Percentiles rank a stretch among this genome's conserved stretches.
phyloP scores from a whole-genome alignment of 108 stramenopile genomes.

The Schizochytrium sp. region DNA sequence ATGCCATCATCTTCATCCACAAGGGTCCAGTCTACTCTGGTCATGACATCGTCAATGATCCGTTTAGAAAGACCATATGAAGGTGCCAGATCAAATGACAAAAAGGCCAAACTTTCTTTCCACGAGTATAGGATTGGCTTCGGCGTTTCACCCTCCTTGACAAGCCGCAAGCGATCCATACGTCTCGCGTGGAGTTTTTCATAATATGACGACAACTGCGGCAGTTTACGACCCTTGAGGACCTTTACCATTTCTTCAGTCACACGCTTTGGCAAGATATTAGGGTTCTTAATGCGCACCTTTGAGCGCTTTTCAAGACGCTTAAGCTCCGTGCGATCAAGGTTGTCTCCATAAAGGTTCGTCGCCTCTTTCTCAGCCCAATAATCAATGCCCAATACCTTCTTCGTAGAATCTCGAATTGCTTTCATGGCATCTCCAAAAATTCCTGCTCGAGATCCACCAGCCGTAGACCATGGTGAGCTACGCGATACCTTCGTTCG shows the following conservation, averaged over 20 bases:
- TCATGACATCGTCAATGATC: not conserved
- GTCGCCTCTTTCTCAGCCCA: not conserved
- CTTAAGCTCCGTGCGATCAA: not conserved
- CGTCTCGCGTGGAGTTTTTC: not conserved
- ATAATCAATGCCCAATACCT: no score
- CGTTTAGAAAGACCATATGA: constrained; percentile 13
- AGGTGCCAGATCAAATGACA: constrained; percentile 31
- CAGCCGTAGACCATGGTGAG: no score
- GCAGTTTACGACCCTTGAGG: constrained; percentile 9
- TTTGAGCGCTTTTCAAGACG: not conserved
- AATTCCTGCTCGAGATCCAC: no score
- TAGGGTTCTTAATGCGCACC: not conserved
- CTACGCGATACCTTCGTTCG: no score
- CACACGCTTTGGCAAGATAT: not conserved
- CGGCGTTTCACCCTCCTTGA: not conserved
- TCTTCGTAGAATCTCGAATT: no score
- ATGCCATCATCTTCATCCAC: not conserved
- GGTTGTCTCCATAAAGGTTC: not conserved
- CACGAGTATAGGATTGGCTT: constrained; percentile 34
- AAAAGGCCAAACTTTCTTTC: constrained; percentile 19
- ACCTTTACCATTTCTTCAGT: not conserved
- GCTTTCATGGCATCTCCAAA: no score
- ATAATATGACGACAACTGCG: constrained; percentile 21
- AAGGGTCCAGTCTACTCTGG: constrained; percentile 1
- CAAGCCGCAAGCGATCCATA: not conserved